Evolutionary conservation across 306 rosid species (phyloP).

Genomic region (Begonia loranthoides): DNA sequence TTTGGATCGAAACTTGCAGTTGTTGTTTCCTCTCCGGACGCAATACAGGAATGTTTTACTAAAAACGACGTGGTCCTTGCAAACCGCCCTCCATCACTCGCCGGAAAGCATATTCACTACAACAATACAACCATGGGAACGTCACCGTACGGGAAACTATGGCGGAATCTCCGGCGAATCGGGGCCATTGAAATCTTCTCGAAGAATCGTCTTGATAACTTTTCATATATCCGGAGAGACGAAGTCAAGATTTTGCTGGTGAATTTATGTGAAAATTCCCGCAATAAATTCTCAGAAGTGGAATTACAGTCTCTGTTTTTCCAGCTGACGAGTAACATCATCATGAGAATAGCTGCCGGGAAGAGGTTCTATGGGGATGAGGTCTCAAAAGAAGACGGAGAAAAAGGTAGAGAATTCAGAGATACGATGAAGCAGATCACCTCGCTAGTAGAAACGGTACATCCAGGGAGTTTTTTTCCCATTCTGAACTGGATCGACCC

Average conservation of each 20-base stretch:
- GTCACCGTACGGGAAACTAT: slow-evolving; percentile 54
- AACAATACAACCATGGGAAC: slow-evolving; percentile 17
- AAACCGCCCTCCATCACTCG: slow-evolving; percentile 18
- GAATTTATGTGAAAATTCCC: slow-evolving; percentile 13
- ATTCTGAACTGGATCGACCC: slow-evolving; percentile 24
- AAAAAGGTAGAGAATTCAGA: slow-evolving; percentile 31
- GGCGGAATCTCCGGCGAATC: slow-evolving; percentile 73
- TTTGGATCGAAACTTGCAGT: slow-evolving; percentile 21
- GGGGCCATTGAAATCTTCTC: slow-evolving; percentile 51
- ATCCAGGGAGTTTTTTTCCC: slow-evolving; percentile 33
- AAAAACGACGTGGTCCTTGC: slow-evolving; percentile 49
- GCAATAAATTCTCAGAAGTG: slow-evolving; percentile 14
- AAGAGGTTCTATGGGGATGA: slow-evolving; percentile 43
- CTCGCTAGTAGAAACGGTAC: slow-evolving; percentile 3
- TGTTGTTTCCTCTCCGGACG: slow-evolving; percentile 33
- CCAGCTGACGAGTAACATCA: slow-evolving; percentile 39
- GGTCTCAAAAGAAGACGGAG: slow-evolving; percentile 8
- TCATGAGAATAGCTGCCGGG: slow-evolving; percentile 57
- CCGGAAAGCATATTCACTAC: slow-evolving; percentile 29
- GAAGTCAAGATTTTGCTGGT: slow-evolving; percentile 24
- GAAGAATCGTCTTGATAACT: slow-evolving; percentile 14
- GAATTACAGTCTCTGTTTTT: slow-evolving; percentile 20
- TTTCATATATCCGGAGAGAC: slow-evolving; percentile 20
- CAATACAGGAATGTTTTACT: slow-evolving; percentile 55
- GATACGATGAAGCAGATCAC: slow-evolving; percentile 17